Evolutionary conservation across 148 eudicot species (phyloP), one percentile per base, ranked within the genome.

Genomic region (Nyssa sinensis): DNA sequence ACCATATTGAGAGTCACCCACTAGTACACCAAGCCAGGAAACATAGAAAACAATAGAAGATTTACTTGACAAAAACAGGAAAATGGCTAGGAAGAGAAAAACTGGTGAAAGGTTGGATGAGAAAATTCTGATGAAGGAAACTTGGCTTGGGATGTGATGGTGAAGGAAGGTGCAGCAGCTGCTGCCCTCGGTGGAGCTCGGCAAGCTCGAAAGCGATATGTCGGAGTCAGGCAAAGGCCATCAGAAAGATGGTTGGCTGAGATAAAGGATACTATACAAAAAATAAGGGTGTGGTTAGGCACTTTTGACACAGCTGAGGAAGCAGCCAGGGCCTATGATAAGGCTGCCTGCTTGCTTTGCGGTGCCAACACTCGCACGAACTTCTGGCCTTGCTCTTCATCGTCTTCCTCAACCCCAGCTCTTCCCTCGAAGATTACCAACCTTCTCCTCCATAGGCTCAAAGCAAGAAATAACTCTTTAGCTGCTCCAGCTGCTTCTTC

Each of bases 241-340:
- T 85, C 88, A n/a, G n/a, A n/a, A n/a, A n/a, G n/a, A n/a, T n/a
- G n/a, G n/a, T n/a, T n/a, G n/a, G n/a, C n/a, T n/a, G 0, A 85
- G 88, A n/a, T 68, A 85, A 41, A 81, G 85, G 85, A 85, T 85
- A 82, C 88, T 28, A 81, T 85, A 69, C 88, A 85, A 66, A 85
- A 85, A 41, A 85, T n/a, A n/a, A n/a, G n/a, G n/a, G n/a, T n/a
- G n/a, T n/a, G n/a, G n/a, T n/a, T n/a, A n/a, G n/a, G n/a, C n/a
- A n/a, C n/a, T n/a, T n/a, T n/a, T n/a, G n/a, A n/a, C n/a, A n/a
- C n/a, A n/a, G n/a, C n/a, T n/a, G 81, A 85, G 67, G 88, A 85
- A 62, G 88, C 88, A 0, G 88, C 88, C 7, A 79, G 88, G 66
- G 88, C 88, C 53, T 85, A 85, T 37, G 88, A 85, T 33, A 85